Conservation (phyloP, 257 asterid genomes). For the Fraxinus cuspidata region DNA sequence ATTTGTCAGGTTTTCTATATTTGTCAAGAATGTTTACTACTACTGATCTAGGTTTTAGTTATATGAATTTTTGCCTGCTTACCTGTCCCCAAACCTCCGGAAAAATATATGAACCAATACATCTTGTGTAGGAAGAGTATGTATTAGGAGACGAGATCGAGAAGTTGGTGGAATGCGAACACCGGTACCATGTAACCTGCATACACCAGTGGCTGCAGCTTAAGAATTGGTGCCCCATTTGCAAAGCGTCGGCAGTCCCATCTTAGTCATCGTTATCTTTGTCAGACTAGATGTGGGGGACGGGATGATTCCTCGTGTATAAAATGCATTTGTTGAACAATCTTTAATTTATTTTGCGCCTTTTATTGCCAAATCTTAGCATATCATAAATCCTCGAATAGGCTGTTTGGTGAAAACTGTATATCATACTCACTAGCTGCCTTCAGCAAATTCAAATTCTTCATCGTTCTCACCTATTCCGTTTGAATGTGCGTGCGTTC, state of each 20-base stretch:
- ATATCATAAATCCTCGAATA: neutral
- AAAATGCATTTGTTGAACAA: neutral
- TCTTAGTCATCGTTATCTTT: slow-evolving; percentile 10
- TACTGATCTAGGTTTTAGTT: neutral
- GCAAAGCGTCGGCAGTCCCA: slow-evolving; percentile 46
- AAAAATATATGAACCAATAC: neutral
- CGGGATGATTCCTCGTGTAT: neutral
- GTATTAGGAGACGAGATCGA: slow-evolving; percentile 44
- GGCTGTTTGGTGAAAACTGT: slow-evolving; percentile 3
- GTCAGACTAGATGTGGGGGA: neutral
- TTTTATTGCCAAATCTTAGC: neutral
- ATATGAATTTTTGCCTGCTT: neutral
- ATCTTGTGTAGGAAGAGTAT: slow-evolving; percentile 47
- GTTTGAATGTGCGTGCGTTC: neutral
- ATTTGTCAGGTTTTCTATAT: slow-evolving; percentile 71
- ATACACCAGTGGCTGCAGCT: slow-evolving; percentile 43
- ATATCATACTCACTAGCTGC: neutral
- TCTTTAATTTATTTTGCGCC: neutral
- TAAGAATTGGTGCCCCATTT: slow-evolving; percentile 60
- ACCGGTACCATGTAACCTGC: slow-evolving; percentile 41
- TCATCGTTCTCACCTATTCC: neutral
- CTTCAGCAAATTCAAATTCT: neutral
- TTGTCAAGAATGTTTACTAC: neutral
- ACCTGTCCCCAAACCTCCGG: neutral
- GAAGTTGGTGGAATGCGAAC: slow-evolving; percentile 42